Conservation (phyloP, 2,329 filamentous ascomycete genomes). For the Tolypocladium nubicola region DNA sequence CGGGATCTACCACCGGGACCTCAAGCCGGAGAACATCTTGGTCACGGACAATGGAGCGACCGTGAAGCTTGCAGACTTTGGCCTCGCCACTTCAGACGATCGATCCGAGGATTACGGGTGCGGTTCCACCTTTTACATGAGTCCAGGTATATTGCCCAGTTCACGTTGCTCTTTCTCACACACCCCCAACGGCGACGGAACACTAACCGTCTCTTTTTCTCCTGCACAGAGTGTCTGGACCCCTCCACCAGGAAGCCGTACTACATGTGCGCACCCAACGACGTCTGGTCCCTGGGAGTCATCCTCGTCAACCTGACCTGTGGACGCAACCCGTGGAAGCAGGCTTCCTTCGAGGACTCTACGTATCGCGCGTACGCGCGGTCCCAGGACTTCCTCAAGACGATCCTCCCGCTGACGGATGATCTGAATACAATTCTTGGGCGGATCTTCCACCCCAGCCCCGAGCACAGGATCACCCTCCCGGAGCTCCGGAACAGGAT, state of each 20-base stretch:
- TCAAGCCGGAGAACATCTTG: constrained; percentile 97
- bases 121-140: constrained; percentile 99
- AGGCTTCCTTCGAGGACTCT: constrained; percentile 84
- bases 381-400: constrained; percentile 78
- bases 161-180: constrained; percentile 4
- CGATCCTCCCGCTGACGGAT: constrained; percentile 82
- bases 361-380: constrained; percentile 87
- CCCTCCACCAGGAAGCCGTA: constrained; percentile 62
- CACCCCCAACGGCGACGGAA: neutral
- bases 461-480: constrained; percentile 71
- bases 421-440: constrained; percentile 83
- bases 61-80: constrained; percentile 95
- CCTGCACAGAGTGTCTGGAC: constrained; percentile 69
- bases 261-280: constrained; percentile 89
- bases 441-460: constrained; percentile 79
- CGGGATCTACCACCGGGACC: constrained; percentile 92
- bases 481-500: constrained; percentile 70
- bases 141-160: constrained; percentile 63
- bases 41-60: constrained; percentile 81
- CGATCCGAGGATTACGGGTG: constrained; percentile 92
- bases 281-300: constrained; percentile 96
- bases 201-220: constrained; percentile 7
- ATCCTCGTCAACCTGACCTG: constrained; percentile 96
- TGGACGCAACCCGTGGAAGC: constrained; percentile 98
- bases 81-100: constrained; percentile 76